phyloP scores from a whole-genome alignment of 257 asterid species.

The Jacaranda copaia region DNA sequence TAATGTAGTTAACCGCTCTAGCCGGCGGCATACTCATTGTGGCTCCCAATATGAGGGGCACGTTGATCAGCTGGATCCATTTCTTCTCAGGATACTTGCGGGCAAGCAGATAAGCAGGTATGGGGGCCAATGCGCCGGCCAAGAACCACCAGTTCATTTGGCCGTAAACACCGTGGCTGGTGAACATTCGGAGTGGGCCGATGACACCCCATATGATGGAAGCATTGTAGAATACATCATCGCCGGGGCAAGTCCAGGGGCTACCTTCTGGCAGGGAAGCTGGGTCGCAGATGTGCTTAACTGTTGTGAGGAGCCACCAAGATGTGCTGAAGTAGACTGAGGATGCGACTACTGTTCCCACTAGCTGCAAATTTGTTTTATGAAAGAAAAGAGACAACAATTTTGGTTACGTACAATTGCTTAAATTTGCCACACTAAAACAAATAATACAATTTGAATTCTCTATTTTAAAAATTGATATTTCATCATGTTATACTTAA shows the following conservation, averaged over 20 bases:
- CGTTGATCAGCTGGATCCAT: constrained; percentile 67
- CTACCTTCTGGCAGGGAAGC: constrained; percentile 57
- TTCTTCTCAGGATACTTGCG: constrained; percentile 64
- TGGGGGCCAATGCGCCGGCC: constrained; percentile 65
- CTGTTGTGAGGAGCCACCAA: constrained; percentile 68
- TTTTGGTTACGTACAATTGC: no score
- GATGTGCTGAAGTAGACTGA: constrained; percentile 57
- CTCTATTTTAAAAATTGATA: no score
- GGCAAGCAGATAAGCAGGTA: constrained; percentile 50
- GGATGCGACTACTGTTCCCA: constrained; percentile 67
- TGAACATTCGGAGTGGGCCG: constrained; percentile 74
- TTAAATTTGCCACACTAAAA: no score
- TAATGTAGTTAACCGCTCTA: constrained; percentile 67
- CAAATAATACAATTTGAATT: no score
- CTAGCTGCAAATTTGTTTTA: constrained; percentile 40
- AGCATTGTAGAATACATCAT: constrained; percentile 70
- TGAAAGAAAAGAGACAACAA: background rate
- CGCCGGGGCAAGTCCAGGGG: constrained; percentile 88
- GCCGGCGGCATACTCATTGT: constrained; percentile 72
- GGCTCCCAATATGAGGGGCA: constrained; percentile 65
- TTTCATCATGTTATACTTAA: no score
- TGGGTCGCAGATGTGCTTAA: constrained; percentile 59
- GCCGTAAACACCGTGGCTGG: constrained; percentile 60
- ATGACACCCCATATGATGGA: constrained; percentile 92
- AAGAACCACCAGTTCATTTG: constrained; percentile 72